Evolutionary conservation across 192 early-diverging fungal genomes (phyloP).

Genomic region (Coemansia sp.): DNA sequence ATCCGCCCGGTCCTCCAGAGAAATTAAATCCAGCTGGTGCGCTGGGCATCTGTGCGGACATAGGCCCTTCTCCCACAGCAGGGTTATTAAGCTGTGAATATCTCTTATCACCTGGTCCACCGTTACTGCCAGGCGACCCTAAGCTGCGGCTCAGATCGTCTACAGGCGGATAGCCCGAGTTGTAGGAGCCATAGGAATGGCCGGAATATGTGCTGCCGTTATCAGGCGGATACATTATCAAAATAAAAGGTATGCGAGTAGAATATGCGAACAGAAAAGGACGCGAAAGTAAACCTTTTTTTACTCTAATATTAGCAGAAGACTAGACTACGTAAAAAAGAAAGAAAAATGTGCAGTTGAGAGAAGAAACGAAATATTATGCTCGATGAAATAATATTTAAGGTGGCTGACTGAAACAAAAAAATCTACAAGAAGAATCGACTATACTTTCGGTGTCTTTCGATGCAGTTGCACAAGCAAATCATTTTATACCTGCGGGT

Average conservation of each 20-base stretch:
- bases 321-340: conserved; percentile 1
- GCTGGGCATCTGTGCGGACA: conserved; percentile 26
- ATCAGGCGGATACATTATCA: conserved; percentile 22
- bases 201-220: conserved; percentile 1
- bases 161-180: conserved; percentile 17
- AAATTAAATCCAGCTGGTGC: conserved; percentile 16
- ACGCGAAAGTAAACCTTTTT: neutral
- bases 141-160: neutral
- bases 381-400: neutral
- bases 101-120: neutral
- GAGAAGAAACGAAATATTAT: neutral
- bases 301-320: no score
- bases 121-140: conserved; percentile 2
- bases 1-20: conserved; percentile 11
- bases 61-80: conserved; percentile 22
- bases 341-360: neutral
- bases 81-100: conserved; percentile 25
- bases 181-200: conserved; percentile 6
- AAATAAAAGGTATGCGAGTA: neutral
- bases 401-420: neutral
- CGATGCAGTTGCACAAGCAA: neutral
- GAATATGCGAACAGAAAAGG: neutral
- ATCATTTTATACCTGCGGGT: neutral
- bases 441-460: neutral
- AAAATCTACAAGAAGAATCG: neutral